Base-by-base conservation (phyloP, 2,329 filamentous ascomycete genomes). In the Rutstroemia sp. region DNA sequence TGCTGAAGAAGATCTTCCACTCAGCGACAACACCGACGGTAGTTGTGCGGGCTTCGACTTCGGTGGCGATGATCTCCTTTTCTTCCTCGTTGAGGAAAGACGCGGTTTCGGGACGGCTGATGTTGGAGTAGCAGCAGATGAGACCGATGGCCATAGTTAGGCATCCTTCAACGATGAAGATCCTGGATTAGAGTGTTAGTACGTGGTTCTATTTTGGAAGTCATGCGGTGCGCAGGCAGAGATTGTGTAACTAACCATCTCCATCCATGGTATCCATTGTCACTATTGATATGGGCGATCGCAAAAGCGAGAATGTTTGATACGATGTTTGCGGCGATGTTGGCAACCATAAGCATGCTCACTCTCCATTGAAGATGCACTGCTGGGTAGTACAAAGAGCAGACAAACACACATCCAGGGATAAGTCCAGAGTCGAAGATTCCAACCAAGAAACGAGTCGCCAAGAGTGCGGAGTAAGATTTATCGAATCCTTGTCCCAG, bases 391-490 rank as follows among this genome's bases (percentile, higher is more conserved):
- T 76, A 78, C 62, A 73, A 73, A 25, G 75, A 76, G 0, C 73
- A 73, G 21, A 77, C 65, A 62, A 75, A 76, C 42, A 77, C 70
- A 45, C 74, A 73, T 10, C 77, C 67, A 0, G 76, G 76, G 49
- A 78, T 71, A 4, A 78, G 67, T 3, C 76, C 76, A 1, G 74
- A 74, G 60, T 78, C 76, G 14, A 76, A 71, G 1, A 72, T 65
- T 1, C 76, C 76, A 6, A 78, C 67, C 10, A 78, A 66, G 34
- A 77, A 72, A 23, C 57, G 81, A 7, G 87, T 89, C 0, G 84
- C 78, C 51, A 95, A 76, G 27, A 96, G 74, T 1, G 89, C 89
- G 44, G 77, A 74, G 72, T 90, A 95, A 67, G 81, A 94, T n/a
- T 60, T 51, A 2, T 65, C 61, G 21, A 68, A 66, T 2, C 60